Conservation (phyloP, 1,284 basidiomycete genomes). For the Sporisorium sorghi region DNA sequence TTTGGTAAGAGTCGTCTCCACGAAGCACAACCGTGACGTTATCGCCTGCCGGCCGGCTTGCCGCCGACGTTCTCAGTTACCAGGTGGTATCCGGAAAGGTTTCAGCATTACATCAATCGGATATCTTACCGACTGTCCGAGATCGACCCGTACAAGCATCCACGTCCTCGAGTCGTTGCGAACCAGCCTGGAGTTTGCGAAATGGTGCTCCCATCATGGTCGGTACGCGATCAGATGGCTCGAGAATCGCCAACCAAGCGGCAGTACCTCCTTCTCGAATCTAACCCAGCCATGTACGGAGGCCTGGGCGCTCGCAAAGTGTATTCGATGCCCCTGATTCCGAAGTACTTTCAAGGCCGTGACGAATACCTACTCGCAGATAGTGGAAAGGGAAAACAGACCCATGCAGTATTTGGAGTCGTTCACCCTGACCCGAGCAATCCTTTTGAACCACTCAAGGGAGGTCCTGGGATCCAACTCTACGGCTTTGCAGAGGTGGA, state of each 20-base stretch:
- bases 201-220: no score
- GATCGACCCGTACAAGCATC: no score
- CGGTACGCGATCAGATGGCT: neutral
- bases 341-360: neutral
- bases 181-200: no score
- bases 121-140: no score
- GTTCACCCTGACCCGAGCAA: neutral
- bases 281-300: neutral
- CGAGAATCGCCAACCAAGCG: neutral
- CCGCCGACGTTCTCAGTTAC: no score
- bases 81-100: no score
- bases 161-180: no score
- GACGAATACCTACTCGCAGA: neutral
- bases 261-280: neutral
- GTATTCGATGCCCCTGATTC: neutral
- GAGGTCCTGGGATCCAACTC: neutral
- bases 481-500: constrained; percentile 5
- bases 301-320: neutral
- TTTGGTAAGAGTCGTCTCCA: no score
- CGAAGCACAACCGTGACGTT: no score
- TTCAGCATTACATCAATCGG: no score
- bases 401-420: neutral
- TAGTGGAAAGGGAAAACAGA: neutral
- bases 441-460: neutral
- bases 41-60: no score